Percentiles rank a stretch among this genome's conserved stretches.
Evolutionary conservation across 2,329 filamentous ascomycete species (phyloP).

Genomic region (Uncinocarpus reesii): DNA sequence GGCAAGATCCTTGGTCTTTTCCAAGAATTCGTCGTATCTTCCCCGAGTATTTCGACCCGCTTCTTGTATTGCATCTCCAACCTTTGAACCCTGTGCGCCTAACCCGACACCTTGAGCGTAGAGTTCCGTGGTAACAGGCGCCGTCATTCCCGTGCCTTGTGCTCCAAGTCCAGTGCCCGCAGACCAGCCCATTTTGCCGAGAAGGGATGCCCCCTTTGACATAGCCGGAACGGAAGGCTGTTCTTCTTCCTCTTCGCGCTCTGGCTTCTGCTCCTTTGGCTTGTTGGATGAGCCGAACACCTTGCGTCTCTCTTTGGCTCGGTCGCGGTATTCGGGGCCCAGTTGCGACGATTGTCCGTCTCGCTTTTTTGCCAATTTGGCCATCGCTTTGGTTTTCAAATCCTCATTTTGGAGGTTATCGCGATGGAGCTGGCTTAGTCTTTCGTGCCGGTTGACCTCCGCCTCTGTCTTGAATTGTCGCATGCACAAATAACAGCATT

Average conservation of each 20-base stretch:
- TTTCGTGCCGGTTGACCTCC: slow-evolving; percentile 51
- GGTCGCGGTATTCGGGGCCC: slow-evolving; percentile 37
- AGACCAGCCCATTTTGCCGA: slow-evolving; percentile 44
- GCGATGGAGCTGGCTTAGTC: slow-evolving; percentile 48
- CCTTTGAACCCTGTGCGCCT: slow-evolving; percentile 40
- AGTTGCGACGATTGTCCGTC: slow-evolving; percentile 20
- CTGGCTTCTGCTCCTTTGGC: slow-evolving; percentile 27
- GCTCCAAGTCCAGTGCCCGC: slow-evolving; percentile 41
- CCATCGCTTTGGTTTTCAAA: slow-evolving; percentile 33
- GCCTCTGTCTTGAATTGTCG: slow-evolving; percentile 47
- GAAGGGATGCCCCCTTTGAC: slow-evolving; percentile 42
- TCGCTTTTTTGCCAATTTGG: slow-evolving; percentile 37
- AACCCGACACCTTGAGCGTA: slow-evolving; percentile 43
- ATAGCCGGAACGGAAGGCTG: slow-evolving; percentile 23
- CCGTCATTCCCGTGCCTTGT: slow-evolving; percentile 39
- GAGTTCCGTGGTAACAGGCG: slow-evolving; percentile 39
- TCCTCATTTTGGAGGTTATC: slow-evolving; percentile 45
- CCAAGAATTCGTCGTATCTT: slow-evolving; percentile 40
- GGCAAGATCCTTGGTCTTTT: slow-evolving; percentile 39
- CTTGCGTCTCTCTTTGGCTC: slow-evolving; percentile 37
- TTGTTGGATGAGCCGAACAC: slow-evolving; percentile 32
- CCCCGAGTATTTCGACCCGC: slow-evolving; percentile 40
- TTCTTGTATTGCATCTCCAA: slow-evolving; percentile 41
- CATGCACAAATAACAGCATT: slow-evolving; percentile 54
- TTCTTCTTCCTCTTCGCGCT: slow-evolving; percentile 24